Conservation (phyloP, 306 rosid genomes). For the Crataegus laevigata region DNA sequence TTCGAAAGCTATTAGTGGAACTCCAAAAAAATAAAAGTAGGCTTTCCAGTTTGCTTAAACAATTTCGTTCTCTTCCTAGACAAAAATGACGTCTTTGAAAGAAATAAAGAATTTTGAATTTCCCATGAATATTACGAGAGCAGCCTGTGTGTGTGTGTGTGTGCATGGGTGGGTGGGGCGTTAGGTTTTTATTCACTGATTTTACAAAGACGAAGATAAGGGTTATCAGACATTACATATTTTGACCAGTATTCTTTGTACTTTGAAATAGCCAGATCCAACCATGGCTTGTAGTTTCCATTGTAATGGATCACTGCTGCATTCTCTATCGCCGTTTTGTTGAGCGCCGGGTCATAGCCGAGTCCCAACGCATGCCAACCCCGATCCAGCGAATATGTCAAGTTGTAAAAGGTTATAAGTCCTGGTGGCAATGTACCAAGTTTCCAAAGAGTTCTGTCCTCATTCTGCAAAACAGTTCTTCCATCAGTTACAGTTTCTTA, state of each 20-base stretch:
- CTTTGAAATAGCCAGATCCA: conserved; percentile 87
- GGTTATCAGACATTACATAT: conserved; percentile 70
- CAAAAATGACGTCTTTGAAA: background rate
- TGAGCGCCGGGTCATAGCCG: conserved; percentile 92
- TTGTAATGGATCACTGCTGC: conserved; percentile 94
- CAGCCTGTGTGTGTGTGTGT: background rate
- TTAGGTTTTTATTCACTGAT: conserved; percentile 30
- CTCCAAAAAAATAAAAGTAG: no score
- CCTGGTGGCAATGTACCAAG: conserved; percentile 95
- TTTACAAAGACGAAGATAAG: conserved; percentile 60
- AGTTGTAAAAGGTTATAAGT: conserved; percentile 80
- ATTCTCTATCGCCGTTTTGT: conserved; percentile 66
- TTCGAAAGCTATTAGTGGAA: no score
- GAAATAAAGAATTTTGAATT: background rate
- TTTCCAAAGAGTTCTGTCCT: conserved; percentile 96
- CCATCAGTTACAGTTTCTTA: conserved; percentile 12
- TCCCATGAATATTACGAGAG: background rate
- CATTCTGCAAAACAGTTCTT: conserved; percentile 56
- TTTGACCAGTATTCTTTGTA: conserved; percentile 85
- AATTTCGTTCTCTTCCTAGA: background rate
- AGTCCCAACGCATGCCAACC: conserved; percentile 96
- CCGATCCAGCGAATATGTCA: conserved; percentile 70
- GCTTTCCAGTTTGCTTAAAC: background rate
- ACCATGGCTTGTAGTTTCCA: conserved; percentile 98
- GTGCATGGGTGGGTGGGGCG: background rate